Evolutionary conservation across 202 grass and related monocot species (phyloP), one percentile per base, ranked within the genome.

Genomic region (Setaria italica): DNA sequence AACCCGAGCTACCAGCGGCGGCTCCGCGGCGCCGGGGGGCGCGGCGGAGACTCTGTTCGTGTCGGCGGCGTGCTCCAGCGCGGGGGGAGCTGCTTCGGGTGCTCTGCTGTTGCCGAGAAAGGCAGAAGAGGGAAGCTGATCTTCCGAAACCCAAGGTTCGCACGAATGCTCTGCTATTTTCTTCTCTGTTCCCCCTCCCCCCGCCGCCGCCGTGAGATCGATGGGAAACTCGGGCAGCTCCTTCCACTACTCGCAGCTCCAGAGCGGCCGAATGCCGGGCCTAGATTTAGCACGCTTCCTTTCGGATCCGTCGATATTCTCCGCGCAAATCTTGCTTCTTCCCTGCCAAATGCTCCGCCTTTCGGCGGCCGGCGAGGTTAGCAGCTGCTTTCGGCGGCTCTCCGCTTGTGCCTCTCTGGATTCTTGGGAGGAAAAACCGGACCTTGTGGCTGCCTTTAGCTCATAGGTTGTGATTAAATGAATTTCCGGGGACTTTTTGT

Each of bases 41-140:
- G 62, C 60, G 29, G 60, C 59, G 87, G 62, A 67, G 57, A 85
- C 86, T 76, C 80, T 78, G 76, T 54, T 80, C 47, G 77, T 47
- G 29, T 53, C n/a, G 79, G 62, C 48, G 53, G 53, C 54, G 57
- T 79, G 68, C 19, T 19, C 30, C 60, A 65, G 15, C 2, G 62
- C 13, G 25, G 48, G 58, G 54, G 21, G 76, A 72, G 70, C 42
- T 72, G 58, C 80, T 48, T 79, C 30, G 51, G 66, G 82, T 80
- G 73, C 39, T 56, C 57, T 53, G 76, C 29, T 60, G 80, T n/a
- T 15, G 19, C 9, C 16, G 19, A 55, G 15, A n/a, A 74, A 55
- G 72, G 72, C 34, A 15, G 7, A 34, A 35, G 48, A 42, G 82
- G 50, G 65, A 35, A 58, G 9, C 25, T 50, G 45, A 71, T 71